Evolutionary conservation across 2,329 filamentous ascomycete genomes (phyloP).

Genomic region (Talaromyces sp.): DNA sequence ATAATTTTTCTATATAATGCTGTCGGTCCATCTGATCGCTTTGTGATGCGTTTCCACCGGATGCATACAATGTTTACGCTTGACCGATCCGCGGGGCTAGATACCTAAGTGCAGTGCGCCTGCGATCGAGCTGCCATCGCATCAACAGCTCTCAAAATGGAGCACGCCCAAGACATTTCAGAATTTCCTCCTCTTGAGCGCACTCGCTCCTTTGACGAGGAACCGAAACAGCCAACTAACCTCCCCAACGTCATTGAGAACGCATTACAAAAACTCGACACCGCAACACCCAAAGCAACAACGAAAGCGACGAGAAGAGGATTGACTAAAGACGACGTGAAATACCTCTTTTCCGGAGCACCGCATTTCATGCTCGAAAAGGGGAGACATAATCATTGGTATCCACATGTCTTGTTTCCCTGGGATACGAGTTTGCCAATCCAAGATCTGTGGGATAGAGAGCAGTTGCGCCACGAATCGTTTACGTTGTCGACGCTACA

Average conservation of each 20-base stretch:
- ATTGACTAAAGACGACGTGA: constrained; percentile 40
- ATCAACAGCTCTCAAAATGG: constrained; percentile 3
- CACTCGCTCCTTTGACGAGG: constrained; percentile 23
- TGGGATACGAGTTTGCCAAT: constrained; percentile 43
- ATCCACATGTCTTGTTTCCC: constrained; percentile 47
- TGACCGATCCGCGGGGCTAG: not conserved
- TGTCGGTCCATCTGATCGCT: not conserved
- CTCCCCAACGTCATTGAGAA: constrained; percentile 30
- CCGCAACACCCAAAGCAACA: not conserved
- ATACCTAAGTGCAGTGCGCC: not conserved
- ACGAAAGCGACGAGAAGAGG: not conserved
- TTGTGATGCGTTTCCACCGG: not conserved
- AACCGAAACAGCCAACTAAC: constrained; percentile 30
- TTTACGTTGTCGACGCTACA: constrained; percentile 46
- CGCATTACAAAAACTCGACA: constrained; percentile 21
- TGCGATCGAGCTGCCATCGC: not conserved
- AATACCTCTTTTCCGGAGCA: constrained; percentile 43
- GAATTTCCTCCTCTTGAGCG: constrained; percentile 11
- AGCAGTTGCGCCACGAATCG: constrained; percentile 41
- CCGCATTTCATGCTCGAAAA: constrained; percentile 48
- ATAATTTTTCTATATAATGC: not conserved
- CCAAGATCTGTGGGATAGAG: constrained; percentile 43
- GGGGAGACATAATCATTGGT: constrained; percentile 40
- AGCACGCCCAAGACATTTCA: not conserved
- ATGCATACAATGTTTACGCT: not conserved